A percentile compares a stretch with the other conserved stretches of the same genome.
Conservation (phyloP, 2,329 filamentous ascomycete genomes). For the Colletotrichum sp. region DNA sequence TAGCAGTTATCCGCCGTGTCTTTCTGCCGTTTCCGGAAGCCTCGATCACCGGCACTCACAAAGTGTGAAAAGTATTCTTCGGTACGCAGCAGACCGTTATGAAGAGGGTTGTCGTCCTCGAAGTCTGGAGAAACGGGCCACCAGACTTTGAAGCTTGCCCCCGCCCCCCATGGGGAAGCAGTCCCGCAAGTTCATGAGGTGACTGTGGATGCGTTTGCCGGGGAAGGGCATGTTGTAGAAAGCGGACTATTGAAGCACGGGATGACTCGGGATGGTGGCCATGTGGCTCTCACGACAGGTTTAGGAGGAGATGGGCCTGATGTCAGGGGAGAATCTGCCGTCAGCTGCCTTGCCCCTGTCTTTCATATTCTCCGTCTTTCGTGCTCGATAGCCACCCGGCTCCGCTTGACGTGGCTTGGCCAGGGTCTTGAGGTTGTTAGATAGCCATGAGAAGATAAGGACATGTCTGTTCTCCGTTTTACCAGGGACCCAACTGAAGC, state of each 20-base stretch:
- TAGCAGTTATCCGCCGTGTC: not conserved
- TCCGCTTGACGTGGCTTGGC: not conserved
- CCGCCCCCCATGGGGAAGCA: slow-evolving; percentile 14
- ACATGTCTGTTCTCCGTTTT: too few species aligned
- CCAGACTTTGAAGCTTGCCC: not conserved
- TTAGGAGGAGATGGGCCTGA: too few species aligned
- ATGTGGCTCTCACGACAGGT: not conserved
- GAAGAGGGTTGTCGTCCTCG: not conserved
- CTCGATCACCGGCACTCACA: accelerated
- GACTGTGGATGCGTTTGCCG: slow-evolving; percentile 5
- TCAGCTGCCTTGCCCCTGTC: not conserved
- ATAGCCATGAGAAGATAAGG: too few species aligned
- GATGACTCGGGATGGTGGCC: not conserved
- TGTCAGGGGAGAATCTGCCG: too few species aligned
- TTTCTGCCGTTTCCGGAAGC: accelerated
- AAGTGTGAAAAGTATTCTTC: accelerated
- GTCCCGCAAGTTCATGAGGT: slow-evolving; percentile 14
- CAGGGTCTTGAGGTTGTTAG: not conserved
- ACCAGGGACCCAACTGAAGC: too few species aligned
- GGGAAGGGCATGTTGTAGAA: not conserved
- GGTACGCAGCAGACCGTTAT: not conserved
- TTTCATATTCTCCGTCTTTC: not conserved
- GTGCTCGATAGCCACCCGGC: not conserved
- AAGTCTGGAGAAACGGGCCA: not conserved
- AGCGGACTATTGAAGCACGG: not conserved